Evolutionary conservation across 2,329 filamentous ascomycete species (phyloP).

Genomic region (Clathrospora elynae): DNA sequence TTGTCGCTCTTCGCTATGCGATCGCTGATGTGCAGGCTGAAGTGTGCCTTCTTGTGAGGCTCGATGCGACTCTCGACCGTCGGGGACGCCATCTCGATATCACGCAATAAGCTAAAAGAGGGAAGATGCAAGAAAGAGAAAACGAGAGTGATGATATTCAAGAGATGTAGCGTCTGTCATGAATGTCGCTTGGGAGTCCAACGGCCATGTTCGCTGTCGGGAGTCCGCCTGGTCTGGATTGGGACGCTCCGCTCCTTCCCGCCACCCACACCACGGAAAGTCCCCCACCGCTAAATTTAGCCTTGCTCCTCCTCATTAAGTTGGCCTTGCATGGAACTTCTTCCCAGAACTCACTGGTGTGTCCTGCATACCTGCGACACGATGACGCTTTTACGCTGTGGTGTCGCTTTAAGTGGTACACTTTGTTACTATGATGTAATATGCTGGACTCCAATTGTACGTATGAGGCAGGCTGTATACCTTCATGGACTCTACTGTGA

Average conservation of each 20-base stretch:
- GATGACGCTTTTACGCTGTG: too few species aligned
- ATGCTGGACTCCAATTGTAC: too few species aligned
- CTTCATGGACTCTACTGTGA: too few species aligned
- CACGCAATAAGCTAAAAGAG: background rate
- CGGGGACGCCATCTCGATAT: conserved; percentile 45
- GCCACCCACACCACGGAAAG: too few species aligned
- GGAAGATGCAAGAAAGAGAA: background rate
- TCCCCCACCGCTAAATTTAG: too few species aligned
- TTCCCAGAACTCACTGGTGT: too few species aligned
- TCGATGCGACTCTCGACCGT: conserved; percentile 44
- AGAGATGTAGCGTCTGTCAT: background rate
- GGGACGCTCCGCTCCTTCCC: conserved; percentile 11
- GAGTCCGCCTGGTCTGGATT: conserved; percentile 10
- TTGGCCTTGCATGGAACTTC: too few species aligned
- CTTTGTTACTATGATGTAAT: too few species aligned
- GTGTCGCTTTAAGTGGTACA: too few species aligned
- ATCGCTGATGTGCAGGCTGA: conserved; percentile 46
- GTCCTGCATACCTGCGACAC: too few species aligned
- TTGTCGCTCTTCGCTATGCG: conserved; percentile 34
- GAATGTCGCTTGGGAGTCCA: conserved; percentile 6
- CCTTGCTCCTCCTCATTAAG: too few species aligned
- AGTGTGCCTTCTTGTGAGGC: conserved; percentile 48
- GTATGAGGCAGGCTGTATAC: too few species aligned
- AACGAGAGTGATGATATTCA: background rate
- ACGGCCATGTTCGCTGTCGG: conserved; percentile 4